Conservation (phyloP, 208 protist species). For the Angomonas ambiguus region DNA sequence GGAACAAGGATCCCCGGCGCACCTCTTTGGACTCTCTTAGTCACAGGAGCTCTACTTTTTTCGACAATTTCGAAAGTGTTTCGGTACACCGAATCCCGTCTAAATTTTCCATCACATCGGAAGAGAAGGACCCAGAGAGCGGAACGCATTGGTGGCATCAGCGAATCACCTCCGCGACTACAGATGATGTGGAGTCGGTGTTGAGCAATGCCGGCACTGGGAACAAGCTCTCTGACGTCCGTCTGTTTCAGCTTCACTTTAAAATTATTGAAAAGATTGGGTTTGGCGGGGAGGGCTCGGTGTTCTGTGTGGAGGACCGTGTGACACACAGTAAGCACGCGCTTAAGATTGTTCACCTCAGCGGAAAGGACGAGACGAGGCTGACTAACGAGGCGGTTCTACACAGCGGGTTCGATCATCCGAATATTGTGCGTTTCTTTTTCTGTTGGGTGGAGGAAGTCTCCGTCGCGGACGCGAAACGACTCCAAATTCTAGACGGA, state of each 20-base stretch:
- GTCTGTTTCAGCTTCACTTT: slow-evolving; percentile 76
- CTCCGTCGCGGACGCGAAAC: slow-evolving; percentile 30
- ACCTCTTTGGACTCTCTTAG: not conserved
- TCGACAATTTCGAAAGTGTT: slow-evolving; percentile 1
- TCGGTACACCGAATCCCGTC: not conserved
- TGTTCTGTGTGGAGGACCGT: slow-evolving; percentile 79
- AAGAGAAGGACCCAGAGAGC: not conserved
- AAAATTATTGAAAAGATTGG: slow-evolving; percentile 66
- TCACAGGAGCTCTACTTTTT: not conserved
- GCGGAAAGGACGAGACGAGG: slow-evolving; percentile 46
- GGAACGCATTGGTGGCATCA: not conserved
- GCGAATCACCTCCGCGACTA: not conserved
- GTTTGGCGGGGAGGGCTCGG: slow-evolving; percentile 62
- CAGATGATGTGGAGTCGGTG: slow-evolving; percentile 19
- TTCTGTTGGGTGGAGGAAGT: slow-evolving; percentile 83
- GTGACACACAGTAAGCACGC: slow-evolving; percentile 64
- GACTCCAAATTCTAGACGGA: slow-evolving; percentile 43
- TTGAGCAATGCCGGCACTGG: not conserved
- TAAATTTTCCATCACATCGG: not conserved
- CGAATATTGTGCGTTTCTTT: slow-evolving; percentile 82
- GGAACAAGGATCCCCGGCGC: not conserved
- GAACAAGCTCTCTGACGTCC: slow-evolving; percentile 7
- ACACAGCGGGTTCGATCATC: slow-evolving; percentile 76
- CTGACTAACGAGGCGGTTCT: slow-evolving; percentile 72
- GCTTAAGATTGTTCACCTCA: slow-evolving; percentile 75